Conservation (phyloP, 2,329 filamentous ascomycete genomes). For the Endothia cerciana region DNA sequence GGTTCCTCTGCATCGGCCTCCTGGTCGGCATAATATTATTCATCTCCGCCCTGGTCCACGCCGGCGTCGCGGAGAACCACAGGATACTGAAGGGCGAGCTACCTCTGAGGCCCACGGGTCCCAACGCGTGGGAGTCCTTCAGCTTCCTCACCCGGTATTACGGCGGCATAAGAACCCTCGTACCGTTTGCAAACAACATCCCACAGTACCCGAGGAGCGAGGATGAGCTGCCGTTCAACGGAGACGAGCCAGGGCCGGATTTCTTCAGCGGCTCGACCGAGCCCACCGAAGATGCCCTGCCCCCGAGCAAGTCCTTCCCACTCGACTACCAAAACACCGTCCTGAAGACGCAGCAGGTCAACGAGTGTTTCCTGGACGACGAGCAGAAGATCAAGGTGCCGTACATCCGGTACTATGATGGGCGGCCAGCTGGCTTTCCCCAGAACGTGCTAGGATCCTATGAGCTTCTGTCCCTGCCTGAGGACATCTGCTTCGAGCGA, state of each 20-base stretch:
- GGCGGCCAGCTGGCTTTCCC: conserved; percentile 82
- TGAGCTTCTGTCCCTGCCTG: conserved; percentile 73
- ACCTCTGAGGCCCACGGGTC: conserved; percentile 63
- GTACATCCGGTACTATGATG: conserved; percentile 71
- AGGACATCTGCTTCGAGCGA: conserved; percentile 91
- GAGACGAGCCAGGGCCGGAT: conserved; percentile 33
- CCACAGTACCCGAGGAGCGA: conserved; percentile 79
- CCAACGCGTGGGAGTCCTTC: conserved; percentile 81
- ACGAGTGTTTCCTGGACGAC: conserved; percentile 79
- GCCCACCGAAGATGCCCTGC: conserved; percentile 41
- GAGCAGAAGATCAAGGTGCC: conserved; percentile 70
- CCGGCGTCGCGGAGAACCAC: conserved; percentile 72
- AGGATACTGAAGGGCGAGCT: conserved; percentile 60
- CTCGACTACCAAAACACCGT: conserved; percentile 43
- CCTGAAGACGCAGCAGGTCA: conserved; percentile 54
- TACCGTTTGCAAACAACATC: conserved; percentile 65
- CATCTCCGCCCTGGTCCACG: conserved; percentile 73
- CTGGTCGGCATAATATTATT: conserved; percentile 74
- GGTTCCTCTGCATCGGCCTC: conserved; percentile 77
- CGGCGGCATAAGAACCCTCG: conserved; percentile 78
- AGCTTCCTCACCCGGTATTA: conserved; percentile 87
- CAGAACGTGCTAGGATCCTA: conserved; percentile 87
- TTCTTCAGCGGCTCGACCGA: conserved; percentile 31
- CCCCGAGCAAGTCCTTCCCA: conserved; percentile 57
- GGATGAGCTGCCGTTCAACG: conserved; percentile 57